Conservation (phyloP, 2,329 filamentous ascomycete genomes). For the Phaeophleospora eucalypticola region DNA sequence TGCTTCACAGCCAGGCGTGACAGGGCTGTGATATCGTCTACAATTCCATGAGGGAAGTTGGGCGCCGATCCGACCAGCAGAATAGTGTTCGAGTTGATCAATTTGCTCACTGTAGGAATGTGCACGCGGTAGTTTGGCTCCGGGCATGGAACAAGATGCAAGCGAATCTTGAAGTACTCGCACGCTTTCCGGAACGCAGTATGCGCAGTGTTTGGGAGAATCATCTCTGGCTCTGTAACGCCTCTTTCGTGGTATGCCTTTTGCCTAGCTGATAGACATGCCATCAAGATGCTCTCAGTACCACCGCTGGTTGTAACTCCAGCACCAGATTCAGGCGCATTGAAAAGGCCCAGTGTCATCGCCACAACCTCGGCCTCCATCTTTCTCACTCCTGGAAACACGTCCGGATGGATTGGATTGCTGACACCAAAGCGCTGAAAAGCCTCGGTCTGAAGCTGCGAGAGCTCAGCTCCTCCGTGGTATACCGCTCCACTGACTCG, state of each 20-base stretch:
- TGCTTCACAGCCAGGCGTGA: constrained; percentile 77
- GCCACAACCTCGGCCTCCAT: constrained; percentile 98
- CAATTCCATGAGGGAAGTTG: constrained; percentile 97
- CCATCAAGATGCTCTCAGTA: constrained; percentile 96
- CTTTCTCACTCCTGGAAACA: constrained; percentile 95
- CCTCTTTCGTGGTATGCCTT: constrained; percentile 82
- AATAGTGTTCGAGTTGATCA: constrained; percentile 92
- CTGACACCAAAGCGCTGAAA: constrained; percentile 92
- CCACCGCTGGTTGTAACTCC: constrained; percentile 90
- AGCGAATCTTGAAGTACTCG: constrained; percentile 94
- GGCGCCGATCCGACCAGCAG: constrained; percentile 91
- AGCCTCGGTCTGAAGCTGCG: constrained; percentile 83
- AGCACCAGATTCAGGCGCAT: constrained; percentile 77
- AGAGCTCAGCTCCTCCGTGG: constrained; percentile 78
- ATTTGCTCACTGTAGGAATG: constrained; percentile 68
- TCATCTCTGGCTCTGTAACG: constrained; percentile 94
- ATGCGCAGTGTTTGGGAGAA: constrained; percentile 89
- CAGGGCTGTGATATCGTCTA: constrained; percentile 85
- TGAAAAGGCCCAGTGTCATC: constrained; percentile 79
- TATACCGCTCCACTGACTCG: constrained; percentile 93
- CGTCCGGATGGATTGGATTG: constrained; percentile 96
- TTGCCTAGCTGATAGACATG: constrained; percentile 82
- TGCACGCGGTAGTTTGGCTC: constrained; percentile 83
- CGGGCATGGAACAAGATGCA: constrained; percentile 83
- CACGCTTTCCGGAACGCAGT: constrained; percentile 95